These are phyloP conservation scores for Austroboletus niveus DNA, from an alignment of 1,284 basidiomycete species.

Conservation along the genomic window DNA sequence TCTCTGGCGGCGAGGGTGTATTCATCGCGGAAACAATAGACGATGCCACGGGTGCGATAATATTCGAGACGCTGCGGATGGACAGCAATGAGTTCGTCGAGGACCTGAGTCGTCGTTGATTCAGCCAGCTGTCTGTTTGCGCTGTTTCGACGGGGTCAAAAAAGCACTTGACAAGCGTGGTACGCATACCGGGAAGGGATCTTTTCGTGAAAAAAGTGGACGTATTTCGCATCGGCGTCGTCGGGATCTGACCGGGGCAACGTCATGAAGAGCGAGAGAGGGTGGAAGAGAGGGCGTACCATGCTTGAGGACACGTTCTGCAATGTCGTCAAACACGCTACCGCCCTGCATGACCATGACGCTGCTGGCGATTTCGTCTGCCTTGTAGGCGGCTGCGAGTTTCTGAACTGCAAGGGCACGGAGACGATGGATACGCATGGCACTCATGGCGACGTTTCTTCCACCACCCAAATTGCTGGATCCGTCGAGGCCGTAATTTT, in stretches of 20 bases:
- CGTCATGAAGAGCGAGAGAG: neutral
- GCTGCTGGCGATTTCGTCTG: slow-evolving; percentile 82
- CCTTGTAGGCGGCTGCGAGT: slow-evolving; percentile 74
- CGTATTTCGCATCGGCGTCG: slow-evolving; percentile 77
- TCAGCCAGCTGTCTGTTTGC: slow-evolving; percentile 70
- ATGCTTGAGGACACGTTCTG: slow-evolving; percentile 72
- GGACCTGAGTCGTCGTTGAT: slow-evolving; percentile 66
- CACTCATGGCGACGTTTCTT: slow-evolving; percentile 75
- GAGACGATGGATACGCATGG: slow-evolving; percentile 73
- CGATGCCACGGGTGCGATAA: slow-evolving; percentile 78
- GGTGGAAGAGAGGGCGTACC: slow-evolving; percentile 38
- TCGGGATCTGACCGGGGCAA: slow-evolving; percentile 52
- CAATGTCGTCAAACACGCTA: slow-evolving; percentile 82
- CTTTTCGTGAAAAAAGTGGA: slow-evolving; percentile 88
- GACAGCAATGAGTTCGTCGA: slow-evolving; percentile 71
- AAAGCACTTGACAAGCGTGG: slow-evolving; percentile 3
- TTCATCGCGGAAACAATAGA: slow-evolving; percentile 82
- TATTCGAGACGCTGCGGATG: slow-evolving; percentile 76
- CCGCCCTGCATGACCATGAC: slow-evolving; percentile 91
- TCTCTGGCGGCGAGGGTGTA: slow-evolving; percentile 68
- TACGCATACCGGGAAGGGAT: slow-evolving; percentile 75
- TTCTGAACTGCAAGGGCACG: slow-evolving; percentile 78
- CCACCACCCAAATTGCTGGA: slow-evolving; percentile 49
- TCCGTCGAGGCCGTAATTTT: slow-evolving; percentile 58
- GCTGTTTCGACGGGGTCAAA: slow-evolving; percentile 20